Base-by-base conservation (phyloP, 1,139 yeast genomes). In the Protomyces macrosporus region DNA sequence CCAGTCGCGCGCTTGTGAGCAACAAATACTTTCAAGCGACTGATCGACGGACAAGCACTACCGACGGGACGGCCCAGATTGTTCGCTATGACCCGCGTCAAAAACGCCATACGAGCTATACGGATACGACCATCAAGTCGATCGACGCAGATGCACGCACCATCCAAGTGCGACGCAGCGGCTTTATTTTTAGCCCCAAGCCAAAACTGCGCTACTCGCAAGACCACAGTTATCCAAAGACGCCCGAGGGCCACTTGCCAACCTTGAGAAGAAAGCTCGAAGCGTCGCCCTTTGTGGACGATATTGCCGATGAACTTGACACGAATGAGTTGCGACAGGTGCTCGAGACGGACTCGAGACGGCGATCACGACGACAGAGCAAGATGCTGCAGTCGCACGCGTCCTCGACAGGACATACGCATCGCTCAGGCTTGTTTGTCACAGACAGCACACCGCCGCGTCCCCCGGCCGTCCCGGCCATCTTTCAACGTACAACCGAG, bases 181-280 rank as follows among this genome's bases (percentile, higher is more conserved):
- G 53, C 45, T 42, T 42, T 9, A 50, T 58, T 37, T 58, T 58
- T 36, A 51, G 62, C n/a, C 53, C 51, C 16, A 51, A 36, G 42
- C 62, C 62, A 10, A 33, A n/a, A n/a, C 54, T 58, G n/a, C 55
- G 45, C 16, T 58, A 34, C 45, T 51, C 37, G 51, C 40, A 52
- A n/a, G 23, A 33, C 16, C 36, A 35, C 16, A 23, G 42, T n/a
- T 58, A 52, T 34, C 37, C 52, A 7, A 40, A 39, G 42, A 58
- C 52, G 45, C 62, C 62, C 3, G 56, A 58, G n/a, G 62, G 62
- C 12, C 62, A 52, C 16, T 42, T 58, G 10, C 62, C 62, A 14
- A 58, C 62, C 7, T 34, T 58, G 48, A 45, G 39, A 16, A n/a
- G 42, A 0, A 55, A 55, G 23, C 54, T 48, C 6, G 42, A 48